Evolutionary conservation across 441 rosid genomes (phyloP), one percentile per base, ranked within the genome.

Genomic region (Euphorbia schlechtendalii): DNA sequence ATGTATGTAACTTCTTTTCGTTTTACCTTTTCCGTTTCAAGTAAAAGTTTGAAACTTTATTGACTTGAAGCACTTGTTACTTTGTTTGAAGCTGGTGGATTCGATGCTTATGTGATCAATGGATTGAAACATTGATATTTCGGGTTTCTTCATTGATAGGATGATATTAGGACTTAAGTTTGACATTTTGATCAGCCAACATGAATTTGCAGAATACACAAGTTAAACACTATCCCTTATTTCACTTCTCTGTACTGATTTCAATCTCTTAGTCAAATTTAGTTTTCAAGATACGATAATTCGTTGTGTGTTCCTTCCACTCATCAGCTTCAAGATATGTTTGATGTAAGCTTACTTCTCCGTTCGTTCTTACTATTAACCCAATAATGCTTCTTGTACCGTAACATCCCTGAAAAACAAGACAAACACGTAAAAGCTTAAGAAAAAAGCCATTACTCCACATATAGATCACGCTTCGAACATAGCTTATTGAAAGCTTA

Each of bases 321-420:
- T 34, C 27, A 9, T 66, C 72, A 21, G 78, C 64, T 56, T 85
- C 88, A 32, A 89, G 75, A 56, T 80, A 81, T 28, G 71, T 84
- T 70, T 89, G 89, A 27, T 79, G 70, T 40, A 86, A 78, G 71
- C 71, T 76, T 13, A 76, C 83, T 78, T 81, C 82, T 45, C 82
- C 84, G 57, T 25, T 74, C 63, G 69, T 64, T 67, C 27, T 71
- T 59, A 87, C 60, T 0, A 81, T 73, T 69, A 85, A 51, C 3
- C 74, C 87, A 46, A 69, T 74, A 7, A 78, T 84, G 73, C 91
- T 84, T 65, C 86, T 75, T 17, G 96, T 84, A 55, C 84, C 86
- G 64, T 71, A 85, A 43, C 73, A 59, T 8, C 88, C 88, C 94
- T 83, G 81, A 20, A 52, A 36, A 43, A 40, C 24, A 24, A 27